Conservation (phyloP, 2,329 filamentous ascomycete species). For the Pseudocercospora cruenta region DNA sequence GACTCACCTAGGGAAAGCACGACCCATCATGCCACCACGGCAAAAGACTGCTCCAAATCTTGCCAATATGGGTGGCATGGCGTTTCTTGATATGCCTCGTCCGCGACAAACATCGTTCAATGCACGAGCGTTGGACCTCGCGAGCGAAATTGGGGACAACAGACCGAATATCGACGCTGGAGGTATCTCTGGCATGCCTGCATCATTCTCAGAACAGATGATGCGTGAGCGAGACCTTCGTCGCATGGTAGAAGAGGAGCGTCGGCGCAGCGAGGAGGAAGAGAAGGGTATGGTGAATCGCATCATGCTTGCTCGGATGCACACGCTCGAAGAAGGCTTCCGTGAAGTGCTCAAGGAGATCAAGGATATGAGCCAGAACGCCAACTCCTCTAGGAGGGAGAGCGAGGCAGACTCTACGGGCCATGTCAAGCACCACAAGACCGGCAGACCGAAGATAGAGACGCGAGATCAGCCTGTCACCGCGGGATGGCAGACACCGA, state of each 20-base stretch:
- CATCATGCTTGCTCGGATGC: constrained; percentile 86
- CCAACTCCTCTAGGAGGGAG: constrained; percentile 33
- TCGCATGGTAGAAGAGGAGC: constrained; percentile 44
- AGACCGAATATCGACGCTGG: constrained; percentile 50
- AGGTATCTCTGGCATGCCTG: constrained; percentile 40
- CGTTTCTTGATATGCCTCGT: constrained; percentile 36
- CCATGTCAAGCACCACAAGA: constrained; percentile 10
- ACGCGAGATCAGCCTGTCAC: constrained; percentile 11
- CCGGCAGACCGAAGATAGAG: constrained; percentile 26
- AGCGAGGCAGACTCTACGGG: constrained; percentile 34
- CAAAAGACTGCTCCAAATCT: constrained; percentile 34
- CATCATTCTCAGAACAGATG: constrained; percentile 55
- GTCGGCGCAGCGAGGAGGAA: constrained; percentile 46
- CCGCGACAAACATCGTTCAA: constrained; percentile 67
- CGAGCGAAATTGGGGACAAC: constrained; percentile 72
- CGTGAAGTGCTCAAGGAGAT: constrained; percentile 61
- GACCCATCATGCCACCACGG: constrained; percentile 59
- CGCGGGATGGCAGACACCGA: constrained; percentile 26
- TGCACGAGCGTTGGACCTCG: constrained; percentile 63
- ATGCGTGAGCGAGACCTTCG: constrained; percentile 56
- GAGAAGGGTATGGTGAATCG: constrained; percentile 75
- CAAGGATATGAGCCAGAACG: constrained; percentile 35
- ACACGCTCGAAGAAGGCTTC: constrained; percentile 88
- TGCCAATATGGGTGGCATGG: constrained; percentile 19
- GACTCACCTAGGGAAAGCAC: constrained; percentile 48